Base-by-base conservation (phyloP, 2,329 filamentous ascomycete species). In the Beauveria pseudobassiana region DNA sequence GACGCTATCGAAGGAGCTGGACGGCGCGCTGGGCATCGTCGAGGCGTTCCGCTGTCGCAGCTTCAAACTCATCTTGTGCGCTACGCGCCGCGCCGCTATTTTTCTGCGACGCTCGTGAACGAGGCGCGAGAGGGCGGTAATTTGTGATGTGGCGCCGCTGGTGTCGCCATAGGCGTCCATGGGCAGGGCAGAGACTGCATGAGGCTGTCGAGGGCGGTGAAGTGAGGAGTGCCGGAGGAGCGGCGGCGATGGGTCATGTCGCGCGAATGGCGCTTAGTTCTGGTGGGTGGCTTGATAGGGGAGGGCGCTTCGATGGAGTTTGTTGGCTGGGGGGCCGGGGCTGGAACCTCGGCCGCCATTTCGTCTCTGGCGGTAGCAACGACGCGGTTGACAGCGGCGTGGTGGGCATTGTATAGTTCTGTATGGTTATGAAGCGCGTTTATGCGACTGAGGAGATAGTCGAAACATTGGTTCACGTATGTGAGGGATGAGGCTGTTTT, bases 381-480 rank as follows among this genome's bases (percentile, higher is more conserved):
- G 5, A 85, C 70, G 8, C 72, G 66, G 0, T 67, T 65, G 0
- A 76, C 67, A 3, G 77, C 75, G 9, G 69, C 63, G 58, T 78
- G 77, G 66, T 84, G 80, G 1, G 77, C 78, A 43, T 79, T 76
- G 58, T 78, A 73, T 3, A 75, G 74, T 53, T 79, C 74, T 2
- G 80, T 69, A 28, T 78, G 76, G 3, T 72, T 66, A 2, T 74
- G 70, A 3, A 83, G 72, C 1, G 74, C 71, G 12, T 73, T 69
- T 5, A 78, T 75, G n/a, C 79, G 77, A 40, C 78, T 77, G 2
- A 82, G 71, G 0, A 86, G 72, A 63, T 82, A 79, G 58, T 77
- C 74, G 1, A 86, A 73, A 63, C 82, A 85, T 22, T 80, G 74
- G 42, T 79, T 73, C 22, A 84, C 78, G 65, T 86, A 86, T 67